phyloP scores from a whole-genome alignment of 352 stramenopile genomes.

The Elongisporangium anandrum region DNA sequence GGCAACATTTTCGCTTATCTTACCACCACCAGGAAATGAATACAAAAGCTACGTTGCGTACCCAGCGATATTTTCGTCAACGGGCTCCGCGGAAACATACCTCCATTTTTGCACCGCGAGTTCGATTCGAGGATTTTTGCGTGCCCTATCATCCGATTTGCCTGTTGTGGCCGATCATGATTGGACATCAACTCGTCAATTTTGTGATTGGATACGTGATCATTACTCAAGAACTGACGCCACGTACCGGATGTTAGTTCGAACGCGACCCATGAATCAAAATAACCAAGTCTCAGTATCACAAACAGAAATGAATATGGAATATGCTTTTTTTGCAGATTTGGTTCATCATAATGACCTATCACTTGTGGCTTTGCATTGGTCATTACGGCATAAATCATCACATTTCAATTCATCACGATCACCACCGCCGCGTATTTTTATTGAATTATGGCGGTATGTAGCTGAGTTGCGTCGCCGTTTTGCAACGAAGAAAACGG shows the following conservation, averaged over 20 bases:
- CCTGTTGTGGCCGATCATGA: background rate
- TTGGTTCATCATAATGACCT: constrained; percentile 53
- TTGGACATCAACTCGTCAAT: background rate
- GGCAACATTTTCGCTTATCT: constrained; percentile 28
- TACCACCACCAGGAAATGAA: constrained; percentile 14
- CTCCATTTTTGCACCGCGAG: background rate
- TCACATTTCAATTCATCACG: background rate
- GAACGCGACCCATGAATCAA: background rate
- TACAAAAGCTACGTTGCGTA: background rate
- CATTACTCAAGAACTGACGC: background rate
- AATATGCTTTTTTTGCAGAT: constrained; percentile 46
- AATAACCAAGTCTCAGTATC: background rate
- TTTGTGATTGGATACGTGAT: background rate
- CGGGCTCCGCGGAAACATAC: background rate
- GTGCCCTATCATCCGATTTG: background rate
- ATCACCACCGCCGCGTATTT: constrained; percentile 16
- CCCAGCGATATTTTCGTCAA: background rate
- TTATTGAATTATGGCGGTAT: constrained; percentile 33
- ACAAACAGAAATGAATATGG: constrained; percentile 17
- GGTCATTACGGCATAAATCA: constrained; percentile 10
- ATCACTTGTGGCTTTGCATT: constrained; percentile 25
- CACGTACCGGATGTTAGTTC: background rate
- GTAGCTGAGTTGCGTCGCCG: constrained; percentile 49
- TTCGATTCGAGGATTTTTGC: background rate
- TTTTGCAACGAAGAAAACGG: constrained; percentile 35